Base-by-base conservation (phyloP, 306 rosid species). In the Geum urbanum region DNA sequence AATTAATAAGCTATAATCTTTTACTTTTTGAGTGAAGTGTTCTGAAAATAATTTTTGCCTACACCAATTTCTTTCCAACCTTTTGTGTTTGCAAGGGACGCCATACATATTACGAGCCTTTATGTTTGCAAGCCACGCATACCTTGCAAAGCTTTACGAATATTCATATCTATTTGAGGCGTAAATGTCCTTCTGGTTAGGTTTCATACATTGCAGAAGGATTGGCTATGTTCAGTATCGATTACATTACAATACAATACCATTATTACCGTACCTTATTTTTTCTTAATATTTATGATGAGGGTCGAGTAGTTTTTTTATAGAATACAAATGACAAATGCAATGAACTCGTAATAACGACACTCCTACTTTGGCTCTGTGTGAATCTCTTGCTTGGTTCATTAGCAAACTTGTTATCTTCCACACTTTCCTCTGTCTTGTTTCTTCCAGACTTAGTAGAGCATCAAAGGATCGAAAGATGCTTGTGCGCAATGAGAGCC, bases 391-490 rank as follows among this genome's bases (percentile, higher is more conserved):
- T 51, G 59, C 14, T 60, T 20, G 72, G 72, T 40, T 53, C 14
- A 32, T 52, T 50, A 1, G 20, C 63, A 20, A 69, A 19, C 51
- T 68, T 50, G 71, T n/a, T 8, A 24, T 27, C 71, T 48, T 48
- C 27, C 46, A 32, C 57, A 8, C 57, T 15, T 9, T 5, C 27
- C 59, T 67, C 58, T 16, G 37, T 16, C 41, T 50, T n/a, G 18
- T 18, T 18, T 52, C 56, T 15, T 35, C 63, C 63, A 53, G 41
- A 6, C 40, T 39, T 12, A 10, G 20, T n/a, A 3, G 50, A 52
- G 72, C 19, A 53, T 53, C 40, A 68, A 52, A 52, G 37, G 39
- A 52, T 2, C 1, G 22, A 22, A 22, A 53, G 64, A 69, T 69
- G 52, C 63, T 41, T 14, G 63, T 11, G 2, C 14, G 37, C 8